Evolutionary conservation across 441 rosid genomes (phyloP), one percentile per base, ranked within the genome.

Genomic region (Metrosideros polymorpha): DNA sequence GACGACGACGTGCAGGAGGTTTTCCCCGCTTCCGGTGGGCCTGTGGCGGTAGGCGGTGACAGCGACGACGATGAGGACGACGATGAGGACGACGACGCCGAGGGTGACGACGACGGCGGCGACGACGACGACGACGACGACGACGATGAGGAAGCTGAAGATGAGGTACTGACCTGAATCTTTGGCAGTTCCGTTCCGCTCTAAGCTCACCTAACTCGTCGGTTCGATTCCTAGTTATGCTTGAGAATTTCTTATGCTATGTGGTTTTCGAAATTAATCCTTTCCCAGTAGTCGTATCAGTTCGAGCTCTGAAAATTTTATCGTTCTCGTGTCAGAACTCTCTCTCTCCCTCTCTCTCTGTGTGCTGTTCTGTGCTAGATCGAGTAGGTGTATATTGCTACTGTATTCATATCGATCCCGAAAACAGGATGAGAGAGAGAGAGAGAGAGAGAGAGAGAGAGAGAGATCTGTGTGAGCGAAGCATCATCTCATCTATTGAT

Each of bases 101-200:
- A 86, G 3, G 87, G 39, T 5, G 87, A 86, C 51, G 87, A 90
- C 0, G 92, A 84, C 3, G 93, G 86, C 1, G 93, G 75, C 2
- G 92, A 86, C 0, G 91, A 89, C 15, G 90, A 84, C 7, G 91
- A 86, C 4, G 91, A 82, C 1, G 92, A 63, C 25, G 91, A 89
- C 4, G 90, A 86, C 3, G 91, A 85, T 1, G 91, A 84, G 1
- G 92, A 87, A 0, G 93, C 86, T 0, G 89, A 57, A 0, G 92
- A 87, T 0, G 92, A 86, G 17, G 93, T 88, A 17, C 79, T 32
- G 18, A 24, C 79, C 79, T 71, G 45, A 66, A 35, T 19, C 77
- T 35, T 66, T 35, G 79, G n/a, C n/a, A 39, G 79, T 71, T 42
- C 15, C n/a, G 79, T 71, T 42, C 15, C n/a, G 3, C 47, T 71